These are phyloP conservation scores for Aspergillus quadrilineatus DNA, from an alignment of 2,329 filamentous ascomycete genomes.

Conservation along the genomic window DNA sequence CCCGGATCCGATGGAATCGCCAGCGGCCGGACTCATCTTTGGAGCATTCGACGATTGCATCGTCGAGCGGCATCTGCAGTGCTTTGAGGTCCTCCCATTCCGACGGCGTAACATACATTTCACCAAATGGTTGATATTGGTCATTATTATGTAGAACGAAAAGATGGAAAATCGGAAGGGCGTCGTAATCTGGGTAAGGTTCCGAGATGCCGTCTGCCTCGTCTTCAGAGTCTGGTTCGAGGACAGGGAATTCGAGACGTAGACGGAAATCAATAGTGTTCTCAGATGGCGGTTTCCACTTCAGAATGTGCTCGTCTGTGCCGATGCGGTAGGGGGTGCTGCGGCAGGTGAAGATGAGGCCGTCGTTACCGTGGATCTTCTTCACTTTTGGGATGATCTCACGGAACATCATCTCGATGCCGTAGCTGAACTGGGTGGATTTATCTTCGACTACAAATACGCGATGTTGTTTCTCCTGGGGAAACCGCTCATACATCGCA, in stretches of 20 bases:
- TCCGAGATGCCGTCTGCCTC: slow-evolving; percentile 64
- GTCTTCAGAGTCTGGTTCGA: slow-evolving; percentile 68
- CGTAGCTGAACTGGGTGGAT: slow-evolving; percentile 84
- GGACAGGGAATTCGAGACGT: slow-evolving; percentile 69
- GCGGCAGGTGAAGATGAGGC: slow-evolving; percentile 95
- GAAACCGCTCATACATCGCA: slow-evolving; percentile 69
- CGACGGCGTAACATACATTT: slow-evolving; percentile 66
- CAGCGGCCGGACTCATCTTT: slow-evolving; percentile 73
- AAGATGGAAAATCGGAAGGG: slow-evolving; percentile 70
- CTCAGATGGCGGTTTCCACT: slow-evolving; percentile 95
- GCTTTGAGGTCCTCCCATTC: slow-evolving; percentile 85
- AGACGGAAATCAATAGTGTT: slow-evolving; percentile 94
- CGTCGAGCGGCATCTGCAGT: slow-evolving; percentile 72
- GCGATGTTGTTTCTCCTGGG: slow-evolving; percentile 67
- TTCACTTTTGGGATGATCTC: slow-evolving; percentile 77
- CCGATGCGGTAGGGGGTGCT: slow-evolving; percentile 82
- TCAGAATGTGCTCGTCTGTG: slow-evolving; percentile 89
- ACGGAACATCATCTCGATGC: slow-evolving; percentile 87
- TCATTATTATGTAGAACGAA: slow-evolving; percentile 66
- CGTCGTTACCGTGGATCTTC: slow-evolving; percentile 80
- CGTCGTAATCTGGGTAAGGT: slow-evolving; percentile 74
- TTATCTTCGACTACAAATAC: slow-evolving; percentile 86
- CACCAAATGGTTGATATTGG: slow-evolving; percentile 65
- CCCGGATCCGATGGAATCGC: slow-evolving; percentile 85
- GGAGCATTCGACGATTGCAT: slow-evolving; percentile 86